Conservation (phyloP, 306 rosid species). For the Astragalus glycyphyllos region DNA sequence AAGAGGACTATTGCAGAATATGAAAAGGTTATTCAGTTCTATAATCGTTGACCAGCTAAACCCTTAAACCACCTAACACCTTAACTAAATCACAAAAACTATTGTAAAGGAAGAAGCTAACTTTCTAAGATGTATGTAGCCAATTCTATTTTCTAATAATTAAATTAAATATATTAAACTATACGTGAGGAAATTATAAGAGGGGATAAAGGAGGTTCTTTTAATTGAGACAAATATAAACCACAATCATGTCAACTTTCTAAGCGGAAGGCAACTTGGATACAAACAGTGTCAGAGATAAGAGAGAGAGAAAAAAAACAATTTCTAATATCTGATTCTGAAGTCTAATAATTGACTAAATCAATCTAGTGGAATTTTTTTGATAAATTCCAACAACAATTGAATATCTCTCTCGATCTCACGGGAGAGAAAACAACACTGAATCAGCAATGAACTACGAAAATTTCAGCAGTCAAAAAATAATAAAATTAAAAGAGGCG, state of each 20-base stretch:
- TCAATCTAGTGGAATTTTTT: neutral
- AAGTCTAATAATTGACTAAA: slow-evolving; percentile 13
- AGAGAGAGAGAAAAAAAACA: neutral
- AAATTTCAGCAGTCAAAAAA: neutral
- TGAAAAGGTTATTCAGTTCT: neutral
- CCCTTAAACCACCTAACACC: slow-evolving; percentile 23
- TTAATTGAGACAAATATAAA: slow-evolving; percentile 1
- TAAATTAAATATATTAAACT: neutral
- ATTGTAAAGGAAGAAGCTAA: slow-evolving; percentile 23
- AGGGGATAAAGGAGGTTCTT: neutral
- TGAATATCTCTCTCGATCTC: neutral
- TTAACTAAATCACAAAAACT: slow-evolving; percentile 31
- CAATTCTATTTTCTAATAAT: neutral
- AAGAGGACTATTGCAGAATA: neutral
- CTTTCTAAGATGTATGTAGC: slow-evolving; percentile 1
- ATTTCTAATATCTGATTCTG: neutral
- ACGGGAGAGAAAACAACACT: neutral
- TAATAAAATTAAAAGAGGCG: neutral
- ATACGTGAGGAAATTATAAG: slow-evolving; percentile 14
- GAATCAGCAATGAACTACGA: neutral
- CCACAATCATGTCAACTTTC: slow-evolving; percentile 27
- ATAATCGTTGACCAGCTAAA: neutral
- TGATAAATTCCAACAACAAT: neutral
- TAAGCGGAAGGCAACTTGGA: neutral
- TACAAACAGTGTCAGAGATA: neutral